phyloP scores from a whole-genome alignment of 2,329 filamentous ascomycete species.

The Metarhizium brunneum region DNA sequence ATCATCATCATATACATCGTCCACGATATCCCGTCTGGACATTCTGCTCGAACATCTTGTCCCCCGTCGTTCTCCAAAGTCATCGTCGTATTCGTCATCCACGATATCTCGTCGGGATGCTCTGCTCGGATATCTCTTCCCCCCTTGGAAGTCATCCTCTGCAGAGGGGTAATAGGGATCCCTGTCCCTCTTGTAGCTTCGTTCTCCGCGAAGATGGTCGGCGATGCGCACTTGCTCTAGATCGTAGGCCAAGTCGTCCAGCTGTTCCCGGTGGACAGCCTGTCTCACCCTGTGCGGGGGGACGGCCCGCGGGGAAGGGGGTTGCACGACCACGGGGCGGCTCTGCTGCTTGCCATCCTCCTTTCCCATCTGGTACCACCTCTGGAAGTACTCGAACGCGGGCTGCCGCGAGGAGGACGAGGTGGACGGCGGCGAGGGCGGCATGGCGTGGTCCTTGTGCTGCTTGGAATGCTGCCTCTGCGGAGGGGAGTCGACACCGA shows the following conservation, averaged over 20 bases:
- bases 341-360: not conserved
- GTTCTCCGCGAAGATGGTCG: not conserved
- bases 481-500: not conserved
- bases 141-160: not conserved
- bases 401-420: not conserved
- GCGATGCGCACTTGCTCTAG: not conserved
- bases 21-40: not conserved
- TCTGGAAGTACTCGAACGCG: not conserved
- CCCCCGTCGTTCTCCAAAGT: not conserved
- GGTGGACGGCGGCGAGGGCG: not conserved
- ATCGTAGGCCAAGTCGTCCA: not conserved
- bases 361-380: not conserved
- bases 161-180: not conserved
- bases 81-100: not conserved
- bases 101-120: not conserved
- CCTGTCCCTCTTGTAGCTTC: not conserved
- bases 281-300: not conserved
- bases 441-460: not conserved
- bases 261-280: not conserved
- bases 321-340: not conserved
- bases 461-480: not conserved
- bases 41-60: not conserved
- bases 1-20: too few relatives aligned
- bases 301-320: not conserved
- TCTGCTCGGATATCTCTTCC: not conserved